A percentile compares a stretch with the other conserved stretches of the same genome.
Evolutionary conservation across 2,329 filamentous ascomycete species (phyloP).

Genomic region (Zymoseptoria pseudotritici): DNA sequence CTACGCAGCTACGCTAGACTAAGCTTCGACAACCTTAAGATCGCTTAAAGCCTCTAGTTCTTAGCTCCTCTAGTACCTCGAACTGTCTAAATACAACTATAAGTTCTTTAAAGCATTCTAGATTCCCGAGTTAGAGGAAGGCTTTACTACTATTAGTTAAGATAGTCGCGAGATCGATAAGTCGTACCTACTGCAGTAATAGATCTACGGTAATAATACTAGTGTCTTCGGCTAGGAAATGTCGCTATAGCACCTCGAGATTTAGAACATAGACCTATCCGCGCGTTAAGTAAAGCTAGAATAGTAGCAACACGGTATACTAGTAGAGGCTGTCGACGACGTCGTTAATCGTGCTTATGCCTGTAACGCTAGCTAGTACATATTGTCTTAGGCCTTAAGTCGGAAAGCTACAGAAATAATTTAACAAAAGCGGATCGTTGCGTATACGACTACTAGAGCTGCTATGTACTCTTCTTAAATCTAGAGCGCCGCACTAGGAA

Average conservation of each 20-base stretch:
- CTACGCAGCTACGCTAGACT: not conserved
- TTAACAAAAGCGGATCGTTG: constrained; percentile 40
- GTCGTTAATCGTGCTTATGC: constrained; percentile 34
- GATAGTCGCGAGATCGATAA: constrained; percentile 38
- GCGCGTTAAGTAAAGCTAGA: constrained; percentile 30
- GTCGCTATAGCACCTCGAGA: constrained; percentile 15
- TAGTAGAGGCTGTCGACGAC: constrained; percentile 44
- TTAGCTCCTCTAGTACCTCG: constrained; percentile 36
- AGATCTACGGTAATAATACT: constrained; percentile 43
- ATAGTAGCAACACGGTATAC: constrained; percentile 4
- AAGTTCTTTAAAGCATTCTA: constrained; percentile 52
- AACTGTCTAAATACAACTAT: constrained; percentile 47
- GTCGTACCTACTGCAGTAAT: constrained; percentile 49
- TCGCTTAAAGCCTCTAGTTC: not conserved
- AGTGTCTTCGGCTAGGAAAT: constrained; percentile 36
- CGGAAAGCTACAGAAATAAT: constrained; percentile 24
- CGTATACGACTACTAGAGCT: constrained; percentile 52
- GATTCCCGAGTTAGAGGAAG: constrained; percentile 40
- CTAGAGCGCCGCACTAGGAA: constrained; percentile 41
- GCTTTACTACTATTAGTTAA: constrained; percentile 41
- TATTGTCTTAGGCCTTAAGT: constrained; percentile 29
- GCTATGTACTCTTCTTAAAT: constrained; percentile 48
- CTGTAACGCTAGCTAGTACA: constrained; percentile 38
- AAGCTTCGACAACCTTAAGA: not conserved
- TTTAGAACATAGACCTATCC: constrained; percentile 48